Evolutionary conservation across 2,329 filamentous ascomycete genomes (phyloP), one percentile per base, ranked within the genome.

Genomic region (Spiromastix sp.): DNA sequence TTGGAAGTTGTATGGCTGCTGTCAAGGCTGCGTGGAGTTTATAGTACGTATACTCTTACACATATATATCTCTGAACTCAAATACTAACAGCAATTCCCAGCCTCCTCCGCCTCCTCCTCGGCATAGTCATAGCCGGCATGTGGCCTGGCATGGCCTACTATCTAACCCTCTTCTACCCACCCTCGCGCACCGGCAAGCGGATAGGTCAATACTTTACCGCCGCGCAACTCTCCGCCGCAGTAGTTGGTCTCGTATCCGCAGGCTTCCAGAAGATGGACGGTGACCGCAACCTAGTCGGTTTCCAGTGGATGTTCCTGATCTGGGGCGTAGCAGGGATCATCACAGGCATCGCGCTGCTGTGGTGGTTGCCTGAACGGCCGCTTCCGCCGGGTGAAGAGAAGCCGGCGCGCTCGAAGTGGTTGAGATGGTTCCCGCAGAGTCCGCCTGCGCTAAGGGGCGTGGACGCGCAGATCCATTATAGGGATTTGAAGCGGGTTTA

Each of bases 131-230:
- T 87, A 54, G 86, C 86, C 1, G 86, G 86, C 30, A 86, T 94
- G 80, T 94, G 86, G 86, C 86, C 86, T 0, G 86, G 86, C 32
- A 93, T 94, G 86, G 77, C 85, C 7, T 91, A 91, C 57, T 94
- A 93, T 52, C 68, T 94, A 30, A 93, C 86, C 0, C 70, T 93
- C 5, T 94, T 93, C 66, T 94, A 94, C 52, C 86, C 86, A 5
- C 85, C 86, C 0, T 84, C 82, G 4, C 73, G 83, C 9, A 91
- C 81, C 2, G 86, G 83, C 10, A 93, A 91, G 64, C 74, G 86
- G 25, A 93, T 94, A 44, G 86, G 86, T 24, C 75, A 81, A 55
- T 94, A 93, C 63, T 94, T 85, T 55, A 93, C 85, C 2, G 86
- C 86, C 1, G 75, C 85, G 0, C 86, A 94, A 55, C 74, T 94